Conservation (phyloP, 306 rosid species). For the Fragaria ananassa region DNA sequence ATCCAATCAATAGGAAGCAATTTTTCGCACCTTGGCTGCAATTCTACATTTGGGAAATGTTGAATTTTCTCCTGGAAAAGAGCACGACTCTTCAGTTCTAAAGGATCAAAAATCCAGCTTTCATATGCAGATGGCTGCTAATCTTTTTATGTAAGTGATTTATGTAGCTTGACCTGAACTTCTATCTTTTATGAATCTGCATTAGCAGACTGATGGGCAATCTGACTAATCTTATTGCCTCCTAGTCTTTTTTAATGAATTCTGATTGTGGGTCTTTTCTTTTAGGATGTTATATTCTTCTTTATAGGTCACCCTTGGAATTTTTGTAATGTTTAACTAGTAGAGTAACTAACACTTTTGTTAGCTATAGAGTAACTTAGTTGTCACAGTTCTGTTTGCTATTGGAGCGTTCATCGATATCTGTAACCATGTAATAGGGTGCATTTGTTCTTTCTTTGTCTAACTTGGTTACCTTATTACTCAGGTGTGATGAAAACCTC, state of each 20-base stretch:
- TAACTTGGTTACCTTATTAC: slow-evolving; percentile 16
- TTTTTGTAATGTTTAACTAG: background rate
- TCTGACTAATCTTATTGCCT: background rate
- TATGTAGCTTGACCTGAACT: slow-evolving; percentile 14
- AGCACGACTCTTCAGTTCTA: slow-evolving; percentile 76
- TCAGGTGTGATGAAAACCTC: slow-evolving; percentile 77
- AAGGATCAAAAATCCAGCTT: slow-evolving; percentile 78
- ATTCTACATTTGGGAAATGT: slow-evolving; percentile 86
- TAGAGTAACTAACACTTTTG: background rate
- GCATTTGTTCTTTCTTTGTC: slow-evolving; percentile 11
- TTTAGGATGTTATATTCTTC: background rate
- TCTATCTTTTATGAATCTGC: background rate
- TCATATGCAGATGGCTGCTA: slow-evolving; percentile 75
- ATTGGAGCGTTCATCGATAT: background rate
- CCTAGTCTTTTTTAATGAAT: background rate
- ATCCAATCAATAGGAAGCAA: slow-evolving; percentile 63
- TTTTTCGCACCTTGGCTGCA: slow-evolving; percentile 86
- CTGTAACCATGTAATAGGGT: slow-evolving; percentile 3
- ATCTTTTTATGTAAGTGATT: slow-evolving; percentile 74
- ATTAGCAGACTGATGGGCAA: background rate
- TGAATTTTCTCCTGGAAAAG: slow-evolving; percentile 96
- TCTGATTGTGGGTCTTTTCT: background rate
- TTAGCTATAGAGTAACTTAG: background rate
- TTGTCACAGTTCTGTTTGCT: background rate
- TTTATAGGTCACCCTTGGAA: background rate